Evolutionary conservation across 768 basidiomycete species (phyloP), one percentile per base, ranked within the genome.

Genomic region (Porphyrellus cyaneotinctus): DNA sequence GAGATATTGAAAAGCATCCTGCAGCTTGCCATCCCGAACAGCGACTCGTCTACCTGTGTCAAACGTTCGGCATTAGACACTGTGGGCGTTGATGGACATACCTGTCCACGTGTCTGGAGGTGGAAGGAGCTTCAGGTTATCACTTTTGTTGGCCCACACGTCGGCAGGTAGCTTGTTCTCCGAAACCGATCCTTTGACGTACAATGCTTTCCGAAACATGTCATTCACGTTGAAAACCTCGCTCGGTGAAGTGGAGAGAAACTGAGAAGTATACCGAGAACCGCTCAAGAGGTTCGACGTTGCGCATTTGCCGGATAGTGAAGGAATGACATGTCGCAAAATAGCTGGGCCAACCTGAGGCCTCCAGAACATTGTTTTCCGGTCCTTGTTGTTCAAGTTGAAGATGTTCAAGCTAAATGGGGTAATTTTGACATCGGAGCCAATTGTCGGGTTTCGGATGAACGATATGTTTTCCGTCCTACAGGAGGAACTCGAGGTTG

Each of bases 401-500:
- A 57, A 59, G 58, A 57, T 52, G 47, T 33, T 33, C 2, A 22
- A 15, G 18, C 59, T 49, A 53, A 60, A 64, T 56, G 31, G 11
- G 18, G 64, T 52, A 52, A 50, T 23, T 22, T 42, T 13, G 9
- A 41, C 36, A 22, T 56, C 60, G 65, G 66, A 58, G 47, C 51
- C 36, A 58, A 42, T 54, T 43, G 49, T 67, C 66, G 66, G 66
- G 43, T 43, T 52, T 58, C 66, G 66, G 67, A 60, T 62, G 54
- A 53, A 11, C 56, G 2, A 14, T 1, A 88, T 89, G 87, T 79
- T 81, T 53, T 60, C 67, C 54, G 75, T 82, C 33, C 75, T 97
- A 49, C 75, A 83, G 50, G 94, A 97, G 73, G 94, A 97, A 71
- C 84, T 94, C 57, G 93, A 97, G 84, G 93, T 95, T 63, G 58